Base-by-base conservation (phyloP, 1,284 basidiomycete species). In the Trichosporon sp. region DNA sequence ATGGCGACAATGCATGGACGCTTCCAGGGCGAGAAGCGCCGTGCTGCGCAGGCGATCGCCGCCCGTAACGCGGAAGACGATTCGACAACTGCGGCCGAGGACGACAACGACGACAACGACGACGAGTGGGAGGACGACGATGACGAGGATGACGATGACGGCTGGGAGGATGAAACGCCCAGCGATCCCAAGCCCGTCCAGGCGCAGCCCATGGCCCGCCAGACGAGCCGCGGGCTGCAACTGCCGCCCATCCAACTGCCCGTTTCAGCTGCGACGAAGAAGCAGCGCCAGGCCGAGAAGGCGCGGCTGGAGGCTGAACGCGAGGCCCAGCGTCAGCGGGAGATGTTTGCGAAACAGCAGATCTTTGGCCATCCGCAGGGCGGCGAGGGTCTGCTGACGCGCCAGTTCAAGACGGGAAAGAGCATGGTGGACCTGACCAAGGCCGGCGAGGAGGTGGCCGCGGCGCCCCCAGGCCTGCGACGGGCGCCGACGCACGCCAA, bases 341-440 rank as follows among this genome's bases (percentile, higher is more conserved):
- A 80, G 64, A 82, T 82, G 81, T 82, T 82, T 70, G 78, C 81
- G 6, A 82, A 82, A 65, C 72, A 78, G 67, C 74, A 77, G 23
- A 78, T 82, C 64, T 78, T 80, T 60, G 75, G 75, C 1, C 69
- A 56, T 13, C 53, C 66, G 2, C n/a, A 27, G 60, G 23, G 62
- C 29, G 62, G 66, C 0, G 68, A 74, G 27, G 80, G 80, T 23
- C 68, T 81, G n/a, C 68, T 82, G 60, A 76, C 75, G 21, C 77
- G 76, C 11, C 73, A 76, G 34, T 75, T 82, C 71, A 77, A 77
- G 64, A 68, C 73, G 6, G 80, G 80, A 21, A 79, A 77, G 23
- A 80, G 79, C 74, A 78, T 82, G 78, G 73, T 82, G n/a, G 76
- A 82, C 64, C 68, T 82, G 11, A 72, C 70, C 7, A 66, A 69